phyloP scores from a whole-genome alignment of 2,329 filamentous ascomycete species.

The Didymella lethalis region DNA sequence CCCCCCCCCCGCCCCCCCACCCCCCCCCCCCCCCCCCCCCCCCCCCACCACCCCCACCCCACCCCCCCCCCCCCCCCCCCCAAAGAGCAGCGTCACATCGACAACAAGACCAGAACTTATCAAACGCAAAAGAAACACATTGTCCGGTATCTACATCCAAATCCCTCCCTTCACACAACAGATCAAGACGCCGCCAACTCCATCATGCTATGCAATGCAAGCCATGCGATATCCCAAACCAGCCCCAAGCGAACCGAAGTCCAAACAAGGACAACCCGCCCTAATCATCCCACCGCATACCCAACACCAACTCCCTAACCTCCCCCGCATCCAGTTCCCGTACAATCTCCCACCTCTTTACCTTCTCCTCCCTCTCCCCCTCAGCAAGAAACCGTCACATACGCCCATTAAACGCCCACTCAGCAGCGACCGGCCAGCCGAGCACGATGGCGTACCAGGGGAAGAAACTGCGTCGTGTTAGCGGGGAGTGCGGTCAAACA shows the following conservation, averaged over 20 bases:
- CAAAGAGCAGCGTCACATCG: no score
- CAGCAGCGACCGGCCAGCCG: constrained; percentile 45
- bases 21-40: no score
- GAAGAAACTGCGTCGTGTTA: constrained; percentile 32
- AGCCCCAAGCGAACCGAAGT: no score
- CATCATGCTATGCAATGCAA: constrained; percentile 8
- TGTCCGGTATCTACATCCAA: constrained; percentile 15
- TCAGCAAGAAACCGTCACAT: constrained; percentile 41
- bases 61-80: no score
- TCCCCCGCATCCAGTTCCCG: constrained; percentile 30
- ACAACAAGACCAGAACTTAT: neutral
- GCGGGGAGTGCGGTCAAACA: neutral
- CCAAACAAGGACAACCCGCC: neutral
- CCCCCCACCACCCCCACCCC: no score
- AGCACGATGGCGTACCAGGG: constrained; percentile 41
- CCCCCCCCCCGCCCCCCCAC: no score
- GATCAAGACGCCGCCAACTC: constrained; percentile 12
- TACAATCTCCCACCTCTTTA: neutral
- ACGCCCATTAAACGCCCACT: constrained; percentile 36
- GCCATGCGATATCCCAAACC: neutral
- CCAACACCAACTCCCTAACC: constrained; percentile 36
- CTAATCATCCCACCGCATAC: constrained; percentile 45
- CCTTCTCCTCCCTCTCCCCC: constrained; percentile 21
- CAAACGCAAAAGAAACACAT: constrained; percentile 10
- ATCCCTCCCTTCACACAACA: neutral